Base-by-base conservation (phyloP, 768 basidiomycete genomes). In the Boletus edulis region DNA sequence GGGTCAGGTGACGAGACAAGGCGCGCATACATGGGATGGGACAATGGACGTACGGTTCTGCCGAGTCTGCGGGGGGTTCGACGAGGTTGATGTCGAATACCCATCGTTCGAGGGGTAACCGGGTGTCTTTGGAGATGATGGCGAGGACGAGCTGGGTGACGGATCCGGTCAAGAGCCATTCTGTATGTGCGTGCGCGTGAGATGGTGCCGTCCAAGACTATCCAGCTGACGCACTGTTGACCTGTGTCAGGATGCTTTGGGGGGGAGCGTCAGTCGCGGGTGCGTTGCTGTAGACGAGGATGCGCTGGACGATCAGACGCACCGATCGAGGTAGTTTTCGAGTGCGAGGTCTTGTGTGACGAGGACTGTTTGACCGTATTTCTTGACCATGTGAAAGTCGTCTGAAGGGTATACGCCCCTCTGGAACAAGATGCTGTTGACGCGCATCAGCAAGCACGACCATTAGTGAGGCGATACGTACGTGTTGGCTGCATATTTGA, bases 401-500 rank as follows among this genome's bases (percentile, higher is more conserved):
- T 29, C 29, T 29, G 29, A 29, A 29, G 29, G 29, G 29, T 98
- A 99, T 18, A 99, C 90, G 54, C 93, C 94, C 42, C 97, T 82
- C 75, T 98, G 95, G 74, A 96, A 99, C 51, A 99, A 77, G 64
- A 98, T 96, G 15, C 94, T 97, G 67, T 22, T 11, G 34, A 35
- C 34, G 14, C 14, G 13, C 14, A 6, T 35, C 34, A 35, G 11
- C 13, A 14, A 6, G 5, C 14, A 14, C 34, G 34, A 14, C 34
- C 34, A 35, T 35, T 2, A 3, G 24, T 24, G 24, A 32, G 12
- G 9, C 22, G 60, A 34, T 5, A 78, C 90, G 60, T 65, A 94
- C 94, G 89, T 94, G 77, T 97, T 97, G 62, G 94, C 93, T n/a
- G 92, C 90, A 73, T 94, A 98, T 76, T 98, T 98, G 81, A 99